phyloP scores from a whole-genome alignment of 73 alveolate species.

The Paramecium sexaurelia region DNA sequence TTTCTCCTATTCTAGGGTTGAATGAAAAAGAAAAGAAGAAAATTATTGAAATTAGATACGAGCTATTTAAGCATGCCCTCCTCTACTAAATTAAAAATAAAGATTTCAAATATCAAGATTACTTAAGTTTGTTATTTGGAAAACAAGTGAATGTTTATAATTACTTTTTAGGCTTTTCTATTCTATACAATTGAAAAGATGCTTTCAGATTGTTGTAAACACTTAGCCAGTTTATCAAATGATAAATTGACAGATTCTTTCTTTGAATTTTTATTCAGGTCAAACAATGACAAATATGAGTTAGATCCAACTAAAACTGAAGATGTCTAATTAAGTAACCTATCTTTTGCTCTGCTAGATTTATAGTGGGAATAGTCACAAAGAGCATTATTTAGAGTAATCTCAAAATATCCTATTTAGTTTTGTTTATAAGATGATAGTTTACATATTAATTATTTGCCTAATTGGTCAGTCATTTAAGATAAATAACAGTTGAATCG shows the following conservation, averaged over 20 bases:
- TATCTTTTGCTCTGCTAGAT: constrained; percentile 32
- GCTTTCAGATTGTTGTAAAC: constrained; percentile 28
- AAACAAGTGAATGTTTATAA: neutral
- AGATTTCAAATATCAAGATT: constrained; percentile 39
- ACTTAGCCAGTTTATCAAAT: neutral
- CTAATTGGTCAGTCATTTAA: constrained; percentile 1
- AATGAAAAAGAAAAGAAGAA: neutral
- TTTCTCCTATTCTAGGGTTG: neutral
- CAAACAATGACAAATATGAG: neutral
- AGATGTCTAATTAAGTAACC: neutral
- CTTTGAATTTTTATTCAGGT: neutral
- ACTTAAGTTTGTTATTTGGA: neutral
- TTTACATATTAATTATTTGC: constrained; percentile 46
- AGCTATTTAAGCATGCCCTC: constrained; percentile 22
- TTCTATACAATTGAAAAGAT: constrained; percentile 48
- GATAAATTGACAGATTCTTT: constrained; percentile 45
- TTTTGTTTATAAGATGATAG: neutral
- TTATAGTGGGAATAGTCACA: neutral
- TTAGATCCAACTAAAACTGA: constrained; percentile 32
- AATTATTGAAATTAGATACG: neutral
- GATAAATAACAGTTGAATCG: constrained; percentile 45
- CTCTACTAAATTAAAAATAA: constrained; percentile 17
- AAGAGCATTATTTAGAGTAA: constrained; percentile 33
- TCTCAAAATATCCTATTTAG: neutral
- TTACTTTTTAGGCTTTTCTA: constrained; percentile 31